Conservation (phyloP, 192 early-diverging fungal species). For the Entophlyctis luteolus region DNA sequence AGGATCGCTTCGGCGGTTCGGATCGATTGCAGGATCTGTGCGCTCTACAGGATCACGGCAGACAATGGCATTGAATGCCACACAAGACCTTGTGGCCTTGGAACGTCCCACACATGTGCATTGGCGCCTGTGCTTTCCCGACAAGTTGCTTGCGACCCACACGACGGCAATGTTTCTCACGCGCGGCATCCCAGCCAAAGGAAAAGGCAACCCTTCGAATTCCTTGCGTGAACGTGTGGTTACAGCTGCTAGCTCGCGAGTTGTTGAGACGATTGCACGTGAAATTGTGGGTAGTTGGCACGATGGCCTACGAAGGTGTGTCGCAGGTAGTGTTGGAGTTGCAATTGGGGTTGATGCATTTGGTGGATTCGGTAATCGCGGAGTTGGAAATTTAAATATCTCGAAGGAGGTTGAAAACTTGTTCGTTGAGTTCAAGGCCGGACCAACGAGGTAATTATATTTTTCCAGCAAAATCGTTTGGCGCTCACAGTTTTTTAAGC, state of each 20-base stretch:
- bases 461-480: background rate
- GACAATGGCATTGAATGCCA: background rate
- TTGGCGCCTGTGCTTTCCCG: constrained; percentile 9
- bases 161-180: constrained; percentile 4
- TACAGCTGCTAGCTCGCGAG: background rate
- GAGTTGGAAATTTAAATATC: background rate
- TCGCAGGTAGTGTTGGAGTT: constrained; percentile 12
- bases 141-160: background rate
- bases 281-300: constrained; percentile 15
- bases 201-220: too few species aligned
- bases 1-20: background rate
- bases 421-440: background rate
- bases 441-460: background rate
- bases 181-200: background rate
- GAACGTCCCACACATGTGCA: constrained; percentile 1
- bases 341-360: constrained; percentile 2
- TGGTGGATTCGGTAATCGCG: background rate
- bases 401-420: background rate
- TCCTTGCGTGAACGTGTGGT: background rate
- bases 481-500: background rate
- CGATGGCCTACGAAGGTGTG: background rate
- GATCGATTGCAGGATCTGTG: background rate
- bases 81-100: background rate
- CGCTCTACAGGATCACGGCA: background rate
- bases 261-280: background rate